phyloP scores from a whole-genome alignment of 768 basidiomycete genomes.

The Podaxis sp. region DNA sequence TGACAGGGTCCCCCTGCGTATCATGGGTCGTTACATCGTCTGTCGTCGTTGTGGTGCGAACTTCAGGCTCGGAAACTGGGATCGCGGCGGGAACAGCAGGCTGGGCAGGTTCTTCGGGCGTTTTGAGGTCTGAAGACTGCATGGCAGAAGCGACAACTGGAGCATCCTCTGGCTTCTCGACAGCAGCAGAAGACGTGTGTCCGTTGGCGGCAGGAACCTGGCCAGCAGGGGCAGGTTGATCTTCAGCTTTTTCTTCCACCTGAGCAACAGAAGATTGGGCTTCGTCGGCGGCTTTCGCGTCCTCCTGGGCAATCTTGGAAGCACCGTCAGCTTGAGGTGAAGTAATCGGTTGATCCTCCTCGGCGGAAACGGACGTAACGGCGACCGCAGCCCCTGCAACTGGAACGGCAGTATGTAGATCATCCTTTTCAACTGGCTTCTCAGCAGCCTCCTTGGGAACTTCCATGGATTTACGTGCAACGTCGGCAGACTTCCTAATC shows the following conservation, averaged over 20 bases:
- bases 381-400: conserved; percentile 14
- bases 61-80: background rate
- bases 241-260: background rate
- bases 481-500: background rate
- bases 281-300: conserved; percentile 7
- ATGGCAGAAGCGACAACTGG: background rate
- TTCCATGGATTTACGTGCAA: conserved; percentile 8
- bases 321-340: background rate
- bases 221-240: background rate
- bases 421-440: conserved; percentile 9
- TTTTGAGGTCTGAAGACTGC: too few species aligned
- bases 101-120: background rate
- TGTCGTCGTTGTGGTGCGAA: background rate
- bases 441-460: conserved; percentile 1
- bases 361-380: conserved; percentile 5
- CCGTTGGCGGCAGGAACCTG: conserved; percentile 9
- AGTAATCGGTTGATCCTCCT: conserved; percentile 7
- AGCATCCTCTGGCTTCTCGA: background rate
- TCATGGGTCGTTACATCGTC: background rate
- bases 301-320: conserved; percentile 1
- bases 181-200: background rate
- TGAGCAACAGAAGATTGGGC: background rate
- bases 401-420: conserved; percentile 13
- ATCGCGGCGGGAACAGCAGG: background rate
- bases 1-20: background rate